These are phyloP conservation scores for Pseudozyma tsukubaensis DNA, from an alignment of 1,284 basidiomycete genomes.

Conservation along the genomic window DNA sequence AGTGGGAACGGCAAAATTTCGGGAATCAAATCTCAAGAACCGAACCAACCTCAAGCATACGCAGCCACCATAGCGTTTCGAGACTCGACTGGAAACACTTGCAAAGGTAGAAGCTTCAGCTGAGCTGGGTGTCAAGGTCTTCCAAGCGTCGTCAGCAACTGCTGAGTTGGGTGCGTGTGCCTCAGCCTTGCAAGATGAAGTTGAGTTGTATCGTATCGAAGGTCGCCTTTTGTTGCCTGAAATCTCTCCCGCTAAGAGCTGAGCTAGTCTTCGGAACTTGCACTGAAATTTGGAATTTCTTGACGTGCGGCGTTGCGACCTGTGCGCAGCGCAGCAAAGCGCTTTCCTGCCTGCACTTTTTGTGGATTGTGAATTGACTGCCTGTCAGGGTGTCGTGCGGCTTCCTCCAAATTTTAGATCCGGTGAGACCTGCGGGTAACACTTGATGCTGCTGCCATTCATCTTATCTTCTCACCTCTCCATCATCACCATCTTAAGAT, in stretches of 20 bases:
- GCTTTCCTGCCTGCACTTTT: conserved; percentile 2
- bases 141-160: neutral
- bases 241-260: neutral
- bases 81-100: neutral
- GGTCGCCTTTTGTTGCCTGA: no score
- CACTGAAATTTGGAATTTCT: conserved; percentile 5
- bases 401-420: conserved; percentile 1
- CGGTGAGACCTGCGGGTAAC: conserved; percentile 2
- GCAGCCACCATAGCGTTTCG: neutral
- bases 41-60: neutral
- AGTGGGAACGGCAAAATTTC: neutral
- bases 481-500: neutral
- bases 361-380: neutral
- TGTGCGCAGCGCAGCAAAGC: neutral
- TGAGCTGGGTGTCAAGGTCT: no score
- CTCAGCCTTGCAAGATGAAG: no score
- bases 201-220: no score
- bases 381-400: conserved; percentile 22
- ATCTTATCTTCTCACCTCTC: conserved; percentile 7
- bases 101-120: no score
- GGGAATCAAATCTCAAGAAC: neutral
- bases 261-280: neutral
- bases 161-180: neutral
- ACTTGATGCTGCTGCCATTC: neutral
- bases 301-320: conserved; percentile 1